Evolutionary conservation across 2,329 filamentous ascomycete species (phyloP).

Genomic region (Polychaeton citri): DNA sequence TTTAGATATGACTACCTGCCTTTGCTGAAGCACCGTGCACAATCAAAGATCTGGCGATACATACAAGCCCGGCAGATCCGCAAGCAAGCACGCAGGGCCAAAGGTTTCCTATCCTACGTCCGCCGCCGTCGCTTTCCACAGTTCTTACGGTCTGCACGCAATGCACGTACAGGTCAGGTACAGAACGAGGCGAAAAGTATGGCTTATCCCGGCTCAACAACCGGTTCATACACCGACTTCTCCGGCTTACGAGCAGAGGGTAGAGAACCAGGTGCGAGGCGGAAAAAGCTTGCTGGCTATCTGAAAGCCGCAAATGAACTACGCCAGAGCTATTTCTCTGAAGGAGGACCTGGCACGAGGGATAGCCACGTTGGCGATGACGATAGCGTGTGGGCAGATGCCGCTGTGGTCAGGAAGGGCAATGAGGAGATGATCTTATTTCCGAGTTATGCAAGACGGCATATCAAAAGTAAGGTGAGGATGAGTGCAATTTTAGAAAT

Average conservation of each 20-base stretch:
- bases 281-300: conserved; percentile 65
- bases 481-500: too few species aligned
- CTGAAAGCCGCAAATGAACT: conserved; percentile 60
- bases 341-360: not conserved
- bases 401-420: conserved; percentile 64
- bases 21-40: conserved; percentile 53
- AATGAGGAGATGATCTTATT: conserved; percentile 91
- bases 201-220: conserved; percentile 4
- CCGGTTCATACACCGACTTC: conserved; percentile 22
- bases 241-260: conserved; percentile 24
- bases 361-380: conserved; percentile 31
- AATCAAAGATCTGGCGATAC: conserved; percentile 58
- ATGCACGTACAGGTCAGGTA: conserved; percentile 3
- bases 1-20: conserved; percentile 68
- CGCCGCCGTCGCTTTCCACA: conserved; percentile 18
- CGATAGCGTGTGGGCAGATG: conserved; percentile 70
- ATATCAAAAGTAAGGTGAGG: conserved; percentile 40
- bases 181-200: conserved; percentile 10
- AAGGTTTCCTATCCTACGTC: conserved; percentile 29
- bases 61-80: conserved; percentile 18
- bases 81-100: conserved; percentile 18
- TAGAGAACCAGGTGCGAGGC: conserved; percentile 53
- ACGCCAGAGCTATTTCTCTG: conserved; percentile 45
- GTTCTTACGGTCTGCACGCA: conserved; percentile 9
- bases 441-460: conserved; percentile 75